Evolutionary conservation across 257 asterid species (phyloP), one percentile per base, ranked within the genome.

Genomic region (Scutellaria minor): DNA sequence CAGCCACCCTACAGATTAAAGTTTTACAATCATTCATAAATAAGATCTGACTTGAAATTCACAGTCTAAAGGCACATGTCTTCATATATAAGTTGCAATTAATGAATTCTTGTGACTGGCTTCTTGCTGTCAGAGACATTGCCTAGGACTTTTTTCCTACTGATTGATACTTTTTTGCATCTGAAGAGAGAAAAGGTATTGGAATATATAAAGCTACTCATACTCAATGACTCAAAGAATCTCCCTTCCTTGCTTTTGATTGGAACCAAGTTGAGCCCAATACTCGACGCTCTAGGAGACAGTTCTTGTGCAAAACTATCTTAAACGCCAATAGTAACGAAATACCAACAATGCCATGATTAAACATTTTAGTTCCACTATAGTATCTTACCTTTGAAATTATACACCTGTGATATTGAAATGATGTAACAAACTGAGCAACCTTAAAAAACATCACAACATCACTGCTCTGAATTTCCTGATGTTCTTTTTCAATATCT

Each of bases 401-500:
- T 73, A 77, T 67, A 69, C 85, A 80, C 84, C 85, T 94, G 88
- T 87, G 83, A 83, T 87, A 91, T 71, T 91, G 99, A 76, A 89
- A 94, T 61, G 98, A 84, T 64, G 90, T 84, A 75, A 86, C 87
- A 83, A 94, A 94, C 71, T 82, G 89, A 70, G 97, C 95, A 78
- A 91, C 95, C 51, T 85, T 80, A 82, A 94, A 91, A 84, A 91
- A 94, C 55, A 80, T 76, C 64, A 88, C 73, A 52, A 94, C 71
- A 78, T 94, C 99, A 59, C 81, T 79, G 77, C 82, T 87, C 74
- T 90, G 92, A 78, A 94, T 63, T 56, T 88, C 86, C 71, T 77
- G 96, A 76, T 81, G 90, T 67, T 94, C 99, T 83, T 86, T 87
- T 6, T 83, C 95, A 76, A 94, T 88, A 82, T 94, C 97, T 75